Conservation (phyloP, 371 early-diverging fungal species). For the Circinella minor region DNA sequence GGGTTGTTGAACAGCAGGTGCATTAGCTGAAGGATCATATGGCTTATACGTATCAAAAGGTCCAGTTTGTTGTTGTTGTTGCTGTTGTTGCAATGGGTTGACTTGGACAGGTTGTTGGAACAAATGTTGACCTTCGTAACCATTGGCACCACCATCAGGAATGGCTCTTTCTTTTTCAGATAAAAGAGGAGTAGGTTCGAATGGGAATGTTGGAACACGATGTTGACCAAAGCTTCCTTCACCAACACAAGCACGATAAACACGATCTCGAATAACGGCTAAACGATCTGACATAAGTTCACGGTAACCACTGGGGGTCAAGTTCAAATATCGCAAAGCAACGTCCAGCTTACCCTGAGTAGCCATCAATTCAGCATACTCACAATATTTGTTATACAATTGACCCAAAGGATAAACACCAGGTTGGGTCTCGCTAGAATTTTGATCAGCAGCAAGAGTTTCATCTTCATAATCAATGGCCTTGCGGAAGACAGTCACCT, state of each 20-base stretch:
- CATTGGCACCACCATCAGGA: conserved; percentile 4
- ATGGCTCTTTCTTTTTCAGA: conserved; percentile 7
- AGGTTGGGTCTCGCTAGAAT: conserved; percentile 22
- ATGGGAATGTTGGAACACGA: conserved; percentile 68
- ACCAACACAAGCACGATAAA: conserved; percentile 68
- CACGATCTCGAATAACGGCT: conserved; percentile 75
- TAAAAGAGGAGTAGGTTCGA: conserved; percentile 56
- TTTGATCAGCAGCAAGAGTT: conserved; percentile 58
- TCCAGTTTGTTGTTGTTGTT: neutral
- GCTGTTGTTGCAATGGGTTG: conserved; percentile 1
- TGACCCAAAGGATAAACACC: conserved; percentile 66
- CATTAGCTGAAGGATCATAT: conserved; percentile 4
- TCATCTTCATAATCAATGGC: conserved; percentile 79
- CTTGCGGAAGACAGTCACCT: conserved; percentile 88
- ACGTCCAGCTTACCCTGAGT: conserved; percentile 76
- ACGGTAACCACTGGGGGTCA: conserved; percentile 71
- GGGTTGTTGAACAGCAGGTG: neutral
- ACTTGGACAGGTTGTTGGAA: conserved; percentile 14
- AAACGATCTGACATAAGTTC: conserved; percentile 53
- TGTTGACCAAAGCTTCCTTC: conserved; percentile 42
- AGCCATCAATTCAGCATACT: conserved; percentile 83
- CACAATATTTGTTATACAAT: conserved; percentile 85
- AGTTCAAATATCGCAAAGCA: conserved; percentile 77
- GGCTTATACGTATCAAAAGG: conserved; percentile 10
- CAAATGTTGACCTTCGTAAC: conserved; percentile 3